Evolutionary conservation across 495 filamentous ascomycete genomes (phyloP).

Genomic region (Chlorociboria aeruginascens): DNA sequence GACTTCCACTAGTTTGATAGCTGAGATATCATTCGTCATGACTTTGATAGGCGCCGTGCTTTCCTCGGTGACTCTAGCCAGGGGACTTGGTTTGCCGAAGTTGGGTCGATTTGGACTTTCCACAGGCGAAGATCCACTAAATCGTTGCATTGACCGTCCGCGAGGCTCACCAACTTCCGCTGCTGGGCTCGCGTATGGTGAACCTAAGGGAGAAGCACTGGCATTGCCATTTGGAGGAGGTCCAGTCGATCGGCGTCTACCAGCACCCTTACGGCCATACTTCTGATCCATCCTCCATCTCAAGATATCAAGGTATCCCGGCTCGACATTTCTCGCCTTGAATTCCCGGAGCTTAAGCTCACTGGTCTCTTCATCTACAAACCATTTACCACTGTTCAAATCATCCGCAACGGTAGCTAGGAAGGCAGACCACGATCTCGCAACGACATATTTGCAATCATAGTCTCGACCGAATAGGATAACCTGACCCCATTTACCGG

Average conservation of each 20-base stretch:
- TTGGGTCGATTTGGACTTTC: slow-evolving; percentile 39
- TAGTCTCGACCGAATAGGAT: slow-evolving; percentile 97
- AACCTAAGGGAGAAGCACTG: slow-evolving; percentile 26
- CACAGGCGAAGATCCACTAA: slow-evolving; percentile 37
- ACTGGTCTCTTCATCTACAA: slow-evolving; percentile 79
- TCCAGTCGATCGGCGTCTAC: slow-evolving; percentile 19
- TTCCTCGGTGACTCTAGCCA: slow-evolving; percentile 43
- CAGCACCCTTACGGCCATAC: slow-evolving; percentile 53
- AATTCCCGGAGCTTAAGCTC: slow-evolving; percentile 91
- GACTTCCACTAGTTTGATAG: slow-evolving; percentile 34
- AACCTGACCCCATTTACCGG: slow-evolving; percentile 88
- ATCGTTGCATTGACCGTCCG: slow-evolving; percentile 41
- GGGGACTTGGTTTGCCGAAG: slow-evolving; percentile 37
- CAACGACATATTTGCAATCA: slow-evolving; percentile 94
- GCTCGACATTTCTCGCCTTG: slow-evolving; percentile 75
- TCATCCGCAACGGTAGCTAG: slow-evolving; percentile 84
- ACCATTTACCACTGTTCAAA: slow-evolving; percentile 71
- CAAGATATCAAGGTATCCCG: slow-evolving; percentile 88
- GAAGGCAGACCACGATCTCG: slow-evolving; percentile 84
- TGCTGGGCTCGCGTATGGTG: slow-evolving; percentile 40
- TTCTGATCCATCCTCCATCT: slow-evolving; percentile 92
- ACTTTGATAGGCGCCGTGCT: slow-evolving; percentile 16
- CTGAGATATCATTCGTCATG: slow-evolving; percentile 13
- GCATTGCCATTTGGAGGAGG: slow-evolving; percentile 21
- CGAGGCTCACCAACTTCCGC: slow-evolving; percentile 33